Base-by-base conservation (phyloP, 176 grass and related monocot species). In the Dactylis glomerata region DNA sequence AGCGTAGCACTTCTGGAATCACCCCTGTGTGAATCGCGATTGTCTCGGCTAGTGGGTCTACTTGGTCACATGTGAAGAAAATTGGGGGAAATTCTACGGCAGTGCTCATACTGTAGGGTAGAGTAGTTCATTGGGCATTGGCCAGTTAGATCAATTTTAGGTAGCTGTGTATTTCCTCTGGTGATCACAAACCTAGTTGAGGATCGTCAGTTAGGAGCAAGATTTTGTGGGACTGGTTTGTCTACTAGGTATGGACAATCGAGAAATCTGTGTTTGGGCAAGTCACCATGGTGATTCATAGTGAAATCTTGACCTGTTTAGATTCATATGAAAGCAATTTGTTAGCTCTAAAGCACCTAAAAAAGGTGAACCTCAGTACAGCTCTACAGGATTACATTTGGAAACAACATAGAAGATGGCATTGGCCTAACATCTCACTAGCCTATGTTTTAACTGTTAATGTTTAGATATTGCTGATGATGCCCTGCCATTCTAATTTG, bases 401-500 rank as follows among this genome's bases (percentile, higher is more conserved):
- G 37, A 14, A 54, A 33, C 22, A 31, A 2, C 57, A 7, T 32
- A 49, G 68, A 64, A 49, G 5, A 26, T 52, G 38, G 0, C 49
- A 55, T 30, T 85, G 23, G 17, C 30, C 50, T 68, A n/a, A 3
- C 38, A 13, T 66, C 8, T 63, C 42, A 27, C 59, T 77, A 13
- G 30, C 30, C 36, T 58, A 67, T 65, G 11, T 32, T 49, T 57
- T 67, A 34, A 46, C 42, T 42, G 10, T 17, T 63, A 37, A 59
- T 8, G 44, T 73, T 87, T 51, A 51, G 16, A 8, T 73, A 70
- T 66, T 51, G 17, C 12, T 81, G 63, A 74, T 82, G 1, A 9
- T 71, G 23, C 20, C 79, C 20, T 88, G 54, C 81, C 42, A 32
- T 71, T 86, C 63, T 64, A 27, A 81, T 86, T 22, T 81, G 38